These are phyloP conservation scores for Aspergillus bertholletiae DNA, from an alignment of 495 filamentous ascomycete species.

Conservation along the genomic window DNA sequence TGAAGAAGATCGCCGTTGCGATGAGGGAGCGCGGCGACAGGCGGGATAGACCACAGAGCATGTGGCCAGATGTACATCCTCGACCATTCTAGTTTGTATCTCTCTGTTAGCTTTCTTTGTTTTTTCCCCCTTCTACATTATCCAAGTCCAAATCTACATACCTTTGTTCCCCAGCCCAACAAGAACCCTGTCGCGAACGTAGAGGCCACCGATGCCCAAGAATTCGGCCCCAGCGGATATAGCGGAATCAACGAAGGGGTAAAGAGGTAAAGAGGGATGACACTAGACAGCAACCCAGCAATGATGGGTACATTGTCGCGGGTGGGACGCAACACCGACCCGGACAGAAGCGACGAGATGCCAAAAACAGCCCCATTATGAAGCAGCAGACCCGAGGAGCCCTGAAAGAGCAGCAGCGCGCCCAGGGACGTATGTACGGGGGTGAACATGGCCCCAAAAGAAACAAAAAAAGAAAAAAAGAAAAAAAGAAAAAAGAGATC, in stretches of 20 bases:
- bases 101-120: neutral
- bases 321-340: slow-evolving; percentile 32
- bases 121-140: too few relatives aligned
- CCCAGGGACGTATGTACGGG: slow-evolving; percentile 54
- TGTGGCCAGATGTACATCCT: slow-evolving; percentile 60
- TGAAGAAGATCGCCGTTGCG: slow-evolving; percentile 55
- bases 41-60: slow-evolving; percentile 56
- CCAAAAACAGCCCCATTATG: slow-evolving; percentile 54
- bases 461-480: too few relatives aligned
- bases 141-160: slow-evolving; percentile 12
- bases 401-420: slow-evolving; percentile 51
- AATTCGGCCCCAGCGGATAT: slow-evolving; percentile 32
- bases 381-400: slow-evolving; percentile 49
- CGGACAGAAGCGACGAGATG: slow-evolving; percentile 48
- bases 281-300: slow-evolving; percentile 43
- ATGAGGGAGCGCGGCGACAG: slow-evolving; percentile 49
- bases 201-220: slow-evolving; percentile 29
- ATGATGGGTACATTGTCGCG: slow-evolving; percentile 46
- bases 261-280: slow-evolving; percentile 35
- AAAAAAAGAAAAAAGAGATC: too few relatives aligned
- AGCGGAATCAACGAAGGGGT: slow-evolving; percentile 43
- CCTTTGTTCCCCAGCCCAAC: slow-evolving; percentile 56
- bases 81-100: slow-evolving; percentile 37
- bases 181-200: slow-evolving; percentile 44
- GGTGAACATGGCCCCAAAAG: slow-evolving; percentile 48